Base-by-base conservation (phyloP, 768 basidiomycete genomes). In the Xerocomus potaroensis region DNA sequence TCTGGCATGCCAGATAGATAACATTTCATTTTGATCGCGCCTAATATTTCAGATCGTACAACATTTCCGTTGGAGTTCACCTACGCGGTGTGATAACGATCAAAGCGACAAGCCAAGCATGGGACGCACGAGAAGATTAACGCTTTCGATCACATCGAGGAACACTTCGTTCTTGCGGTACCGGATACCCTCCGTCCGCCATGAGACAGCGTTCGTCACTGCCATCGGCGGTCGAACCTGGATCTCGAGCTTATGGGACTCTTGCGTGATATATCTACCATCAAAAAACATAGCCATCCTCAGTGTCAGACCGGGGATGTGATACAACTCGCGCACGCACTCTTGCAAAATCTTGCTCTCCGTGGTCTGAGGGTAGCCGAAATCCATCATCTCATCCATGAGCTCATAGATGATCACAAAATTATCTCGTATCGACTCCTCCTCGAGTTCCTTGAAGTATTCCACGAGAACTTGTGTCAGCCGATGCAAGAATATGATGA, bases 301-400 rank as follows among this genome's bases (percentile, higher is more conserved):
- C 27, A 39, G 45, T 38, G 26, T 14, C 33, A 8, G 36, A 4
- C 11, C 3, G n/a, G 14, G 23, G 10, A 31, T 2, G 6, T 14
- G 32, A 15, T 21, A n/a, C 8, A 11, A 2, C 14, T 4, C 19
- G 24, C 8, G 35, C 23, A 72, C 83, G 59, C 53, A 91, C 85
- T 98, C 95, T 70, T 98, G 95, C 42, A 98, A 69, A 57, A 98
- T 99, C 76, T 99, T 98, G 77, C 90, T 92, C 72, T 99, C 96
- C 14, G 96, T 98, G 33, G 95, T 99, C 68, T 98, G 96, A 0
- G 96, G 95, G 64, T 87, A 97, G 8, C 96, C 96, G 69, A 96
- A 99, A 72, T 99, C 96, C 93, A 98, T 97, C 91, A 98, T 97
- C 74, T 99, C 96, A 60, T 98, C 95, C 74, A 99, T 79, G 44